Base-by-base conservation (phyloP, 2,329 filamentous ascomycete genomes). In the Apiospora marii region DNA sequence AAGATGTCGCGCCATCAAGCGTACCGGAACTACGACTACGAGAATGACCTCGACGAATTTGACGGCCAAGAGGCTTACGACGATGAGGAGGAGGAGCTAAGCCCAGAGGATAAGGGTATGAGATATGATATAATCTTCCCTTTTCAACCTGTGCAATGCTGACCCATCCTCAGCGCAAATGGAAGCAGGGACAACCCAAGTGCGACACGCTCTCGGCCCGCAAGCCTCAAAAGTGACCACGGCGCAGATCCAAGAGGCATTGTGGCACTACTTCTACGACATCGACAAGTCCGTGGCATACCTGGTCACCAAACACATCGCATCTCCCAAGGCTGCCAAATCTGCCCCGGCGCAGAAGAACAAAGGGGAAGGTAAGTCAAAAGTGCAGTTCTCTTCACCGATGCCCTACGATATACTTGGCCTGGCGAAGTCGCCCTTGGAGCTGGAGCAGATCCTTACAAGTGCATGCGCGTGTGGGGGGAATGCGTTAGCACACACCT, bases 221-320 rank as follows among this genome's bases (percentile, higher is more conserved):
- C 86, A 89, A 73, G 85, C 87, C 44, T 84, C 84, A 75, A 90
- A 89, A 74, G 87, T 92, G 77, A 88, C 87, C 48, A 84, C 82
- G 67, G 82, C 79, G 49, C 92, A 98, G 79, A 96, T 98, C 74
- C 91, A 97, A 81, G 96, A 98, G 74, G 90, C 95, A 0, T 83
- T 99, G 22, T 98, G 95, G 94, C 91, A 99, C 83, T 98, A 98
- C 82, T 98, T 96, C 82, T 98, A 95, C 81, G 95, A 99, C 78
- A 87, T 98, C 43, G 92, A 91, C 72, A 98, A 98, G 82, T 91
- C 94, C 0, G 92, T 97, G 49, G 87, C 89, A 72, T 98, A 97
- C 79, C 83, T 99, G 72, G 89, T 91, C 74, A 93, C 91, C 87
- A 91, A 86, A 44, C 89, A 85, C 75, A 84, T 90, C 76, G 82